A percentile compares a stretch with the other conserved stretches of the same genome.
phyloP scores from a whole-genome alignment of 352 stramenopile species.

The Pythium chondricola region DNA sequence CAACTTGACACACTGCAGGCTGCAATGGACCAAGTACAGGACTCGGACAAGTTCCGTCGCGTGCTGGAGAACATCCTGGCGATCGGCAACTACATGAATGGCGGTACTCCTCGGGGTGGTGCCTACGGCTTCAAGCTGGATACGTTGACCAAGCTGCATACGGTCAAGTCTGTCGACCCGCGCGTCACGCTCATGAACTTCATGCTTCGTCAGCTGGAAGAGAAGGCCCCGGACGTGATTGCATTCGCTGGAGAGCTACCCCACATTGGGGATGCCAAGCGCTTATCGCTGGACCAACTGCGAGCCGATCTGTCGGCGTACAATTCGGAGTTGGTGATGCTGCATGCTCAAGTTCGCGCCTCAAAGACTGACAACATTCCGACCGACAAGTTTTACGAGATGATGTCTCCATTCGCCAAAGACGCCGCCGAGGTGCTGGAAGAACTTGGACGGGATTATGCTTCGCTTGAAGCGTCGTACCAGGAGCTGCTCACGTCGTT shows the following conservation, averaged over 20 bases:
- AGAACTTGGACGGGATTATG: constrained; percentile 74
- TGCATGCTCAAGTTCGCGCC: constrained; percentile 75
- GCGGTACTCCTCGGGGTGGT: constrained; percentile 76
- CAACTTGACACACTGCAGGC: constrained; percentile 79
- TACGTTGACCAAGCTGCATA: constrained; percentile 85
- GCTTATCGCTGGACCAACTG: constrained; percentile 76
- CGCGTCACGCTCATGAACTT: constrained; percentile 82
- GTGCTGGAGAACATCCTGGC: constrained; percentile 83
- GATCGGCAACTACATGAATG: constrained; percentile 92
- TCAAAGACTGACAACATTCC: constrained; percentile 72
- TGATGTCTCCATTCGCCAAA: constrained; percentile 75
- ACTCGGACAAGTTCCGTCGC: constrained; percentile 74
- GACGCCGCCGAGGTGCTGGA: constrained; percentile 78
- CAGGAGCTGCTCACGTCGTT: constrained; percentile 79
- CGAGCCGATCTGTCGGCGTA: constrained; percentile 74
- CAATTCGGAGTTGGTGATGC: constrained; percentile 79
- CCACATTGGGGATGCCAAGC: constrained; percentile 71
- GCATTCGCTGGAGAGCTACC: constrained; percentile 73
- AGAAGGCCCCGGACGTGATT: constrained; percentile 69
- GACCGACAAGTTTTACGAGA: constrained; percentile 72
- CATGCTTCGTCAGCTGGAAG: constrained; percentile 68
- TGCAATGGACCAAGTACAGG: constrained; percentile 71
- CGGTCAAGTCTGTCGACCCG: constrained; percentile 76
- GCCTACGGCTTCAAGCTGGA: constrained; percentile 91
- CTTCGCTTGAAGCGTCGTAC: constrained; percentile 60